Conservation (phyloP, 768 basidiomycete species). For the Boletus tomentosulus region DNA sequence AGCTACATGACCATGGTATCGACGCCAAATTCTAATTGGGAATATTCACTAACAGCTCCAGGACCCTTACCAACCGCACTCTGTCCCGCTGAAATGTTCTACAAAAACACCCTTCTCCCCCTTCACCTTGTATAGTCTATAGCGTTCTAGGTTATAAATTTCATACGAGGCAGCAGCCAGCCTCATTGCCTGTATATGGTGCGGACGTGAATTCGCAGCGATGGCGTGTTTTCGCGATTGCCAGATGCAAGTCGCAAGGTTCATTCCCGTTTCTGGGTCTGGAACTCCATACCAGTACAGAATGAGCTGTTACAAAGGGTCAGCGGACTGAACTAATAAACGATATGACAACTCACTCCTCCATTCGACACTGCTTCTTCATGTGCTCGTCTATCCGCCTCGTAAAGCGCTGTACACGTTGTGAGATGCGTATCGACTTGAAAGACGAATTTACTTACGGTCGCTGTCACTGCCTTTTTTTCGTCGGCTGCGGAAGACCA, state of each 20-base stretch:
- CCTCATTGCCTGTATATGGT: constrained; percentile 79
- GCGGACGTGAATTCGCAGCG: constrained; percentile 72
- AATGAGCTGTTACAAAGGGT: constrained; percentile 50
- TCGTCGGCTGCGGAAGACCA: constrained; percentile 81
- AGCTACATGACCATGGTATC: not conserved
- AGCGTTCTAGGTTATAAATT: constrained; percentile 71
- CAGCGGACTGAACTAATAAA: not conserved
- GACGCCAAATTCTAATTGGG: not conserved
- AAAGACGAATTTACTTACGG: constrained; percentile 39
- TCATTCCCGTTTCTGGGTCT: constrained; percentile 67
- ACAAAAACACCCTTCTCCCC: constrained; percentile 59
- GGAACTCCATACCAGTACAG: constrained; percentile 96
- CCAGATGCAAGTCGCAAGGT: constrained; percentile 97
- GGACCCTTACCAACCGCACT: constrained; percentile 62
- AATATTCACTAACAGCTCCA: not conserved
- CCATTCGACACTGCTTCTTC: no score
- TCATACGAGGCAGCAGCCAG: constrained; percentile 78
- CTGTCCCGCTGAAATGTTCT: constrained; percentile 55
- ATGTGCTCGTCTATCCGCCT: no score
- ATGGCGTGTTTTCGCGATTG: constrained; percentile 81
- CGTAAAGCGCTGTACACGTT: no score
- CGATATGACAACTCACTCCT: no score
- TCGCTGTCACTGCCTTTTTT: constrained; percentile 65
- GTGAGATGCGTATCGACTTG: constrained; percentile 2
- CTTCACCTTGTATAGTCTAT: constrained; percentile 60